Evolutionary conservation across 345 rosid genomes (phyloP).

Genomic region (Hirschfeldia incana): DNA sequence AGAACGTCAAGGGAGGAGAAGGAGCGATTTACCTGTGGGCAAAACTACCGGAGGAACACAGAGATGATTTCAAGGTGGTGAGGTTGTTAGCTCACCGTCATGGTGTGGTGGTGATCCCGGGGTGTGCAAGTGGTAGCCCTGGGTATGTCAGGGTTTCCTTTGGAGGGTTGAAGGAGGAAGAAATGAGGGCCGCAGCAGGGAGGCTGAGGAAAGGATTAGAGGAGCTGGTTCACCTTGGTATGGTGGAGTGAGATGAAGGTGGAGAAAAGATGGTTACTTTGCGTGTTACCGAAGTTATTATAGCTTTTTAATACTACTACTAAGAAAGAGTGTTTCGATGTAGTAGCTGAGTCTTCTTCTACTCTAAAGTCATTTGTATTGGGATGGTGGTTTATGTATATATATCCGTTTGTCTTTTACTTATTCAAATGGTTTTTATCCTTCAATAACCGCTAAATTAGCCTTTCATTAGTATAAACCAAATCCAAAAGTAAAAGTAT

Average conservation of each 20-base stretch:
- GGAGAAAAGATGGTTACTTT: neutral
- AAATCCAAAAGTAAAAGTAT: neutral
- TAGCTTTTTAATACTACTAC: neutral
- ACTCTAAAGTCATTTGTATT: neutral
- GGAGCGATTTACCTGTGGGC: conserved; percentile 97
- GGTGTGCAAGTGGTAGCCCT: conserved; percentile 67
- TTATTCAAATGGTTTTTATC: neutral
- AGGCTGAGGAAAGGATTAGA: conserved; percentile 73
- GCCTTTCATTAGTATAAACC: neutral
- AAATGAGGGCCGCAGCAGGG: conserved; percentile 63
- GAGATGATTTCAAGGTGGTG: conserved; percentile 60
- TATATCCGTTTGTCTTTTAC: neutral
- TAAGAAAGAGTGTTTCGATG: neutral
- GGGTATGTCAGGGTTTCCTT: conserved; percentile 80
- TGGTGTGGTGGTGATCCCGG: conserved; percentile 81
- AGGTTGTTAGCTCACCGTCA: conserved; percentile 81
- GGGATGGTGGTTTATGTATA: neutral
- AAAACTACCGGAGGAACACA: conserved; percentile 59
- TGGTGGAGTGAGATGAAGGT: conserved; percentile 41
- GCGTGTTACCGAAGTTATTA: conserved; percentile 1
- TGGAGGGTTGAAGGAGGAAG: conserved; percentile 72
- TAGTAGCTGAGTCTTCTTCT: neutral
- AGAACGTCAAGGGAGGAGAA: conserved; percentile 83
- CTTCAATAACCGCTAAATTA: neutral
- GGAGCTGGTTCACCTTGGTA: conserved; percentile 60